These are phyloP conservation scores for Microcyclosporella mali DNA, from an alignment of 2,329 filamentous ascomycete genomes.

Conservation along the genomic window DNA sequence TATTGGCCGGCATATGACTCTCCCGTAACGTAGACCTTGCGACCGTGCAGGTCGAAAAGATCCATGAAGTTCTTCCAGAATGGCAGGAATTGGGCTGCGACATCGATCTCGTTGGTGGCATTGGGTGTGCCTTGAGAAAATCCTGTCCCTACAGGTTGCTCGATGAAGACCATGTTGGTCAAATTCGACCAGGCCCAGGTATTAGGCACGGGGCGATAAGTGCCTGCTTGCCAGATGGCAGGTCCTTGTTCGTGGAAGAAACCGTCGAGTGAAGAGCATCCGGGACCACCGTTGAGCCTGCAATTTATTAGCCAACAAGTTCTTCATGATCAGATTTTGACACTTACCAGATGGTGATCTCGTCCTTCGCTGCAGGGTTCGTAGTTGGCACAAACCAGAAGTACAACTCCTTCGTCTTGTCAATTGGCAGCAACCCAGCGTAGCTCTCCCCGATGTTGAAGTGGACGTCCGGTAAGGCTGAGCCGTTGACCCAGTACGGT, in stretches of 20 bases:
- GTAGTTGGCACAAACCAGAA: constrained; percentile 47
- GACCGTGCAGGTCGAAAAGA: constrained; percentile 45
- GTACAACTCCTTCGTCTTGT: constrained; percentile 38
- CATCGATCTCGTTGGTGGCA: constrained; percentile 37
- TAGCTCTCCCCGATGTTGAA: constrained; percentile 33
- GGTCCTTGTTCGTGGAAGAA: constrained; percentile 24
- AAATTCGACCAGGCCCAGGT: constrained; percentile 52
- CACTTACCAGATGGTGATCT: constrained; percentile 30
- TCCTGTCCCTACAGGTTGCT: constrained; percentile 46
- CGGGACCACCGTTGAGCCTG: constrained; percentile 28
- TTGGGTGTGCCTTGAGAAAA: constrained; percentile 38
- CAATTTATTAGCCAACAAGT: neutral
- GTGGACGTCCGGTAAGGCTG: constrained; percentile 26
- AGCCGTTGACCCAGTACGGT: constrained; percentile 20
- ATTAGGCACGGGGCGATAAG: constrained; percentile 37
- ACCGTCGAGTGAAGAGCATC: constrained; percentile 19
- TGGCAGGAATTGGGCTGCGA: constrained; percentile 37
- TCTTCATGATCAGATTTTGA: neutral
- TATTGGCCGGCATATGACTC: constrained; percentile 24
- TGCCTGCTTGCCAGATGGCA: constrained; percentile 41
- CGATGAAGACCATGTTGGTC: constrained; percentile 68
- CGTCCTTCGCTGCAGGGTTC: constrained; percentile 39
- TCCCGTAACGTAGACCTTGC: constrained; percentile 40
- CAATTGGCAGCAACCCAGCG: constrained; percentile 26
- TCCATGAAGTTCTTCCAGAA: constrained; percentile 49